phyloP scores from a whole-genome alignment of 139 green algal genomes.

The Coccomyxa sp. region DNA sequence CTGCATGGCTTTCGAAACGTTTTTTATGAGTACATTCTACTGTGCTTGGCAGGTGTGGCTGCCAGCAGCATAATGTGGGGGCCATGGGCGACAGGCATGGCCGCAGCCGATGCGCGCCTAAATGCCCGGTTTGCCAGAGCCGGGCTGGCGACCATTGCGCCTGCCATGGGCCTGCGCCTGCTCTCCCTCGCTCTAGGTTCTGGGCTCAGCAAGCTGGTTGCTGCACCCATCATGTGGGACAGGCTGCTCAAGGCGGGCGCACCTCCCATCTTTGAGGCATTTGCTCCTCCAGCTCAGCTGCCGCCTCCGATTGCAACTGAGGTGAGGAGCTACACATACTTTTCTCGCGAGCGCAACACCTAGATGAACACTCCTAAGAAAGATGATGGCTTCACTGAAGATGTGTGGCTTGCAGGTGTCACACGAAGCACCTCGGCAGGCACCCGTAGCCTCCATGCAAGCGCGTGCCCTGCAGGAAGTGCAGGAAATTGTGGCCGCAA shows the following conservation, averaged over 20 bases:
- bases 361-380: too few relatives aligned
- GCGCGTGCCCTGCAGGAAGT: not conserved
- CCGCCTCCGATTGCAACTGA: not conserved
- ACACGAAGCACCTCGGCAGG: too few relatives aligned
- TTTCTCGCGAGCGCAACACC: too few relatives aligned
- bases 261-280: not conserved
- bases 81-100: constrained; percentile 24
- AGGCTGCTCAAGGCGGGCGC: not conserved
- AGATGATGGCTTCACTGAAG: too few relatives aligned
- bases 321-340: too few relatives aligned
- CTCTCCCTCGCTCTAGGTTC: not conserved
- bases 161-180: not conserved
- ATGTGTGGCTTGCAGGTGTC: too few relatives aligned
- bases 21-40: too few relatives aligned
- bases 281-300: not conserved
- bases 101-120: constrained; percentile 6
- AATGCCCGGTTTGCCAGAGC: constrained; percentile 5
- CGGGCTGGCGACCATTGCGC: constrained; percentile 18
- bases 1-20: too few relatives aligned
- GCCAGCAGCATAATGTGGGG: constrained; percentile 7
- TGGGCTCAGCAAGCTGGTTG: not conserved
- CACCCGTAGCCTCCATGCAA: too few relatives aligned
- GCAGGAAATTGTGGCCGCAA: not conserved
- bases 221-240: not conserved
- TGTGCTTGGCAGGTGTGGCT: not conserved